Evolutionary conservation across 352 stramenopile species (phyloP).

Genomic region (Pythium diclinum): DNA sequence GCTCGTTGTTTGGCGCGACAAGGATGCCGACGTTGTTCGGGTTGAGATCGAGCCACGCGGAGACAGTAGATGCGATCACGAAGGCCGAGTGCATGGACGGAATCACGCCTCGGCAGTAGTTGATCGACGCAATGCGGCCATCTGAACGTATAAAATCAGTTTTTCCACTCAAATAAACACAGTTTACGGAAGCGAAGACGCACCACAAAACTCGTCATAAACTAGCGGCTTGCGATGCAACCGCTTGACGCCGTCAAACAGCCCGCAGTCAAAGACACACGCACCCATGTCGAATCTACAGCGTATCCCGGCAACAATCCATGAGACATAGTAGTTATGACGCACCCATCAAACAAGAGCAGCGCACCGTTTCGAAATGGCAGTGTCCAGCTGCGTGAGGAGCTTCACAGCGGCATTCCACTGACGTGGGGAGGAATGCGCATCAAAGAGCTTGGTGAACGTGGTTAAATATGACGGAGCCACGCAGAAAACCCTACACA

Average conservation of each 20-base stretch:
- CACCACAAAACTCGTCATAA: conserved; percentile 86
- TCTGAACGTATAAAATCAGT: conserved; percentile 34
- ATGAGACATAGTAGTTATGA: background rate
- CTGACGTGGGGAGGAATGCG: conserved; percentile 50
- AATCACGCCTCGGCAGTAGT: conserved; percentile 62
- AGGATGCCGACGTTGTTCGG: conserved; percentile 74
- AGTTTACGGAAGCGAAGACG: conserved; percentile 6
- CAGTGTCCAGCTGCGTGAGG: conserved; percentile 58
- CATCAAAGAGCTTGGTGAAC: conserved; percentile 69
- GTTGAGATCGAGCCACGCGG: conserved; percentile 79
- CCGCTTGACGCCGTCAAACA: conserved; percentile 82
- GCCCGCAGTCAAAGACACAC: conserved; percentile 82
- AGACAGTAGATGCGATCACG: conserved; percentile 75
- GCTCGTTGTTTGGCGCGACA: conserved; percentile 80
- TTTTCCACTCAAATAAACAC: background rate
- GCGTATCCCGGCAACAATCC: too few species aligned
- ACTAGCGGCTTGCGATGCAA: conserved; percentile 78
- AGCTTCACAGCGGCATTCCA: conserved; percentile 76
- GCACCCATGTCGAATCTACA: conserved; percentile 71
- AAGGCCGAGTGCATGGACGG: conserved; percentile 87
- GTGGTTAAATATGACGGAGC: conserved; percentile 75
- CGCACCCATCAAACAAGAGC: background rate
- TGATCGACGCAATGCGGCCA: conserved; percentile 77
- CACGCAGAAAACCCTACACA: conserved; percentile 70
- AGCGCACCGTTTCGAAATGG: conserved; percentile 61